Conservation (phyloP, 1,284 basidiomycete species). For the Exobasidium rhododendri region DNA sequence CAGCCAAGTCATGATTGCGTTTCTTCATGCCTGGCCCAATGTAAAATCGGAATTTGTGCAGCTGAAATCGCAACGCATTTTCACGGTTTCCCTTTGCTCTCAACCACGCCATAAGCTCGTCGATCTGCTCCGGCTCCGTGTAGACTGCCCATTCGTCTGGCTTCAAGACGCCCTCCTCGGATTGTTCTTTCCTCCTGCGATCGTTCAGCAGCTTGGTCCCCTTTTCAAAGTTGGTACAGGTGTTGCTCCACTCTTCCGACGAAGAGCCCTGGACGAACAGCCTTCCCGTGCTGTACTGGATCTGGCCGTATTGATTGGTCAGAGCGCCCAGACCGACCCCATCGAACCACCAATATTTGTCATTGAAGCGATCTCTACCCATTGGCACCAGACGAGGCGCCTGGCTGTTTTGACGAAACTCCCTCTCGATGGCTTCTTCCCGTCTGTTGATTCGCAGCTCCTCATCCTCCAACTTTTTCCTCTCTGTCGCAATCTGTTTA, state of each 20-base stretch:
- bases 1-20: conserved; percentile 31
- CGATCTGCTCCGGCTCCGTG: conserved; percentile 79
- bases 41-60: conserved; percentile 81
- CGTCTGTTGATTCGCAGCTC: conserved; percentile 72
- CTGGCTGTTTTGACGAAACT: conserved; percentile 81
- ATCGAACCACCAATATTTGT: conserved; percentile 97
- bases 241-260: conserved; percentile 58
- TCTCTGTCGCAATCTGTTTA: conserved; percentile 38
- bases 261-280: conserved; percentile 86
- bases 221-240: conserved; percentile 60
- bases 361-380: conserved; percentile 87
- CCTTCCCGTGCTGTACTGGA: conserved; percentile 77
- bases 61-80: conserved; percentile 70
- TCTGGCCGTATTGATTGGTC: conserved; percentile 61
- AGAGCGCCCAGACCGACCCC: conserved; percentile 81
- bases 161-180: conserved; percentile 64
- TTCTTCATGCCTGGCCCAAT: conserved; percentile 70
- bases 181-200: conserved; percentile 71
- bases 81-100: conserved; percentile 87
- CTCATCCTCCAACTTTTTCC: conserved; percentile 63
- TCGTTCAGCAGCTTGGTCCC: conserved; percentile 44
- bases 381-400: conserved; percentile 80
- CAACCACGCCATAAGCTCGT: conserved; percentile 80
- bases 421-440: conserved; percentile 82
- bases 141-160: conserved; percentile 85